Conservation (phyloP, 108 stramenopile species). For the Hondaea fermentalgiana region DNA sequence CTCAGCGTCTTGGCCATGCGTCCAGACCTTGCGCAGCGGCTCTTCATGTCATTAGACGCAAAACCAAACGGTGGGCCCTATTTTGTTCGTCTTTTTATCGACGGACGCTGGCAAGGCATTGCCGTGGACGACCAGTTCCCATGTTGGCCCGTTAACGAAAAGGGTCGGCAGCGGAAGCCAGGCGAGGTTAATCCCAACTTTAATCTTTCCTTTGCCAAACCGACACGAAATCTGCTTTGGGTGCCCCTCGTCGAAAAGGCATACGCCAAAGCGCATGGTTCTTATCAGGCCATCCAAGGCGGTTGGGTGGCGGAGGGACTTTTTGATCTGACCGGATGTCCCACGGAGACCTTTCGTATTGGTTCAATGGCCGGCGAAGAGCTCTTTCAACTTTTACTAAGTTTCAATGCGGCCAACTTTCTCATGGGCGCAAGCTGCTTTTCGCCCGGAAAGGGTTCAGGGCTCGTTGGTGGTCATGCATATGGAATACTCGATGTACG, state of each 20-base stretch:
- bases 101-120: background rate
- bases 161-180: background rate
- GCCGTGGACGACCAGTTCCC: background rate
- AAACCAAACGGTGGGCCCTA: background rate
- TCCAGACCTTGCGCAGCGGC: background rate
- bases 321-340: slow-evolving; percentile 25
- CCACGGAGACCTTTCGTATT: background rate
- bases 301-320: slow-evolving; percentile 35
- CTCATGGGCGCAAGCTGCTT: slow-evolving; percentile 2
- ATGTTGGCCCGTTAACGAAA: background rate
- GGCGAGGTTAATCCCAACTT: background rate
- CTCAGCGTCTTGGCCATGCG: background rate
- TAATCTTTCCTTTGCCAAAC: background rate
- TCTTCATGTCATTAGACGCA: background rate
- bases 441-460: background rate
- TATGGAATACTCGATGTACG: background rate
- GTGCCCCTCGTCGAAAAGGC: slow-evolving; percentile 37
- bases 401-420: background rate
- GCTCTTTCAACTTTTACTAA: background rate
- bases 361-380: background rate
- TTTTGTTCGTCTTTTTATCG: background rate
- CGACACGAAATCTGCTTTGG: slow-evolving; percentile 23
- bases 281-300: slow-evolving; percentile 17
- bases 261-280: slow-evolving; percentile 31
- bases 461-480: background rate